Evolutionary conservation across 2,329 filamentous ascomycete species (phyloP), one percentile per base, ranked within the genome.

Genomic region (Aspergillus sergii): DNA sequence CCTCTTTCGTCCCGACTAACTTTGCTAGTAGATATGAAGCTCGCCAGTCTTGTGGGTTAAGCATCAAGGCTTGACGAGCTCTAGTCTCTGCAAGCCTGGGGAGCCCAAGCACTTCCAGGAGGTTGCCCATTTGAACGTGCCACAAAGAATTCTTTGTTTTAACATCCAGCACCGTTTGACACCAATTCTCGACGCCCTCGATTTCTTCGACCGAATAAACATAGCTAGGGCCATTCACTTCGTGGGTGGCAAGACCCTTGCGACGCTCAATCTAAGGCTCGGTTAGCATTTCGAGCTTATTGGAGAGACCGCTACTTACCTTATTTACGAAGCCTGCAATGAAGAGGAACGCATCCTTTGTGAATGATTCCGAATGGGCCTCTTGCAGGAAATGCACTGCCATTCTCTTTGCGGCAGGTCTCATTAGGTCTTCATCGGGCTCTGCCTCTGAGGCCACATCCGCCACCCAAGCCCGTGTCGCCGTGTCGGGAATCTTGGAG

Each of bases 101-200:
- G 41, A 64, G 62, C 26, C 41, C 32, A 53, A 66, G 70, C 12
- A 56, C 51, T 14, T 66, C 54, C 19, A 71, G 57, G 10, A 71
- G 64, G 41, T 61, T 64, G 10, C 68, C 72, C 61, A 74, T 69
- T 51, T 73, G 67, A 1, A 66, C 64, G 32, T 71, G 59, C 68
- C 69, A 69, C 2, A 66, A 36, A 19, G 65, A 60, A 56, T 69
- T 64, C 34, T 57, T 51, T 32, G 12, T 53, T 21, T 64, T 53
- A 19, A 63, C 45, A 10, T 41, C 32, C 4, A 66, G 51, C 19
- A 61, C 51, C 11, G 23, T 60, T 7, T 41, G 58, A 4, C 62
- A 58, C 65, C 68, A 71, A 32, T 57, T 48, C 41, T 69, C 64
- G 36, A 68, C 59, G 28, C 61, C 54, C 21, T 19, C 26, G 30